A percentile compares a stretch with the other conserved stretches of the same genome.
These are phyloP conservation scores for Syzygium oleosum DNA, from an alignment of 345 rosid genomes.

Conservation along the genomic window DNA sequence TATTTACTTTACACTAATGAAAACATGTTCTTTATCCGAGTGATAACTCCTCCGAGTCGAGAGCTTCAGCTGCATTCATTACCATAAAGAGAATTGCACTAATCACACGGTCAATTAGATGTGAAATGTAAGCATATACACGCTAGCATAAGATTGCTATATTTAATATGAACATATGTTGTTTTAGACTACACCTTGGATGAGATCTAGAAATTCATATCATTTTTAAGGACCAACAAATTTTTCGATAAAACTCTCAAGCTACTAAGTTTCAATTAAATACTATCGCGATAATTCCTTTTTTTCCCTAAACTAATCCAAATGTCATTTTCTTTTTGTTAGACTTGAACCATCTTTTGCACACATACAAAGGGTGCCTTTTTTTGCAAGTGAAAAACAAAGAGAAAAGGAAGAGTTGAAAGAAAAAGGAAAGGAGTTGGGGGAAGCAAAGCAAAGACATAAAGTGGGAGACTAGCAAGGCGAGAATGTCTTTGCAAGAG, in stretches of 20 bases:
- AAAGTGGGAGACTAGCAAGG: background rate
- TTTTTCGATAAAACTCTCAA: too few relatives aligned
- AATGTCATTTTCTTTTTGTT: background rate
- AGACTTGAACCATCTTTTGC: background rate
- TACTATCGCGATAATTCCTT: background rate
- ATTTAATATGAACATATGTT: too few relatives aligned
- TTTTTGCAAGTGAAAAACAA: background rate
- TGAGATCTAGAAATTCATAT: too few relatives aligned
- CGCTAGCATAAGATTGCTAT: background rate
- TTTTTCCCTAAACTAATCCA: background rate
- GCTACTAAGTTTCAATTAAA: background rate
- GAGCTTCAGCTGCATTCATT: background rate
- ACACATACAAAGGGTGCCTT: background rate
- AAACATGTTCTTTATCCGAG: background rate
- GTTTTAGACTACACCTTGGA: too few relatives aligned
- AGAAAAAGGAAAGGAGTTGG: background rate
- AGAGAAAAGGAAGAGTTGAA: background rate
- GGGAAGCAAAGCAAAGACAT: background rate
- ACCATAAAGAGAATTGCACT: background rate
- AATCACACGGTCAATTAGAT: background rate
- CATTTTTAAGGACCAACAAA: too few relatives aligned
- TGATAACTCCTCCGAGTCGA: background rate
- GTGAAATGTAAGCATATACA: background rate
- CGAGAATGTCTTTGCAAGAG: conserved; percentile 4
- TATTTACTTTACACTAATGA: background rate